Evolutionary conservation across 2,329 filamentous ascomycete species (phyloP), one percentile per base, ranked within the genome.

Genomic region (Aspergillus sp.): DNA sequence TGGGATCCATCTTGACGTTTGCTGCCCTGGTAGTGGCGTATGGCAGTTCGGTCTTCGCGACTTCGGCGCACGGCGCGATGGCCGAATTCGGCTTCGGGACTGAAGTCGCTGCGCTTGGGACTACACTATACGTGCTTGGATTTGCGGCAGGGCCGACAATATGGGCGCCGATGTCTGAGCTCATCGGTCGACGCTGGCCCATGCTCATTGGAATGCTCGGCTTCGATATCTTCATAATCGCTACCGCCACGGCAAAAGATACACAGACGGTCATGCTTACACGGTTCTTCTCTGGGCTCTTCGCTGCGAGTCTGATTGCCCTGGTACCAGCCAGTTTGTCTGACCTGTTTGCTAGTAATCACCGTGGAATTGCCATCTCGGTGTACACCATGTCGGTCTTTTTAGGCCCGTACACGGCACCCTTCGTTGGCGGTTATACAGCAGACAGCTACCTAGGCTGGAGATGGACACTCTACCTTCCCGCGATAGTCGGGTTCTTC

Each of bases 1-100:
- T 64, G 4, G 63, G 56, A 5, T 58, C 52, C 6, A 55, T 64
- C 3, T 45, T 66, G 15, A 62, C 55, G 6, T 68, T 56, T 32
- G 59, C 57, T 50, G 64, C 63, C 2, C 68, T 83, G 13, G 68
- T 74, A 2, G 72, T 78, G 1, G 77, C 81, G 0, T 83, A 83
- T 55, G 76, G 74, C 0, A 72, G 69, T 5, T 86, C 83, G 70
- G 85, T 90, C 66, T 90, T 90, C 75, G 89, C 86, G 1, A 77
- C 85, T 24, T 86, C 86, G 4, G 88, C 85, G 1, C 59, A 62
- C 5, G 66, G 76, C 13, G 79, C 89, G 5, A 81, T 83, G 20
- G 48, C 55, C 5, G 71, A 80, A 22, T 82, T 81, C 60, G 60
- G 75, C 5, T 75, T 80, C 11, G 69, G 74, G 7, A 63, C 57